These are phyloP conservation scores for Sugiyamaella chiloensis DNA, from an alignment of 805 yeast species.

Conservation along the genomic window DNA sequence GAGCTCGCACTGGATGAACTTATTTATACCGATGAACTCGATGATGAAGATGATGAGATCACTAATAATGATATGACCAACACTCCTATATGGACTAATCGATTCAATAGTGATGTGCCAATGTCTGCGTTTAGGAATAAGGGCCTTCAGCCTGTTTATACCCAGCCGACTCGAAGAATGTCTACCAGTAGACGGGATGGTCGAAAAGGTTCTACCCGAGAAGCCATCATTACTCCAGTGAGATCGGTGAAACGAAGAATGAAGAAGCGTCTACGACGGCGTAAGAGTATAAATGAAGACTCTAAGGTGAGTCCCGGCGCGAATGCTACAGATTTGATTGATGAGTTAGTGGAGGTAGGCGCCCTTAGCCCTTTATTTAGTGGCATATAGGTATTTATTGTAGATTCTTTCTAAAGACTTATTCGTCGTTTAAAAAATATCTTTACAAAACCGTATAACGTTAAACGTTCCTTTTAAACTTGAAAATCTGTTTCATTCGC, in stretches of 20 bases:
- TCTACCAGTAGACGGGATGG: conserved; percentile 17
- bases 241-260: conserved; percentile 22
- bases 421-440: no score
- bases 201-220: conserved; percentile 17
- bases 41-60: conserved; percentile 60
- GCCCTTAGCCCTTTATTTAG: conserved; percentile 35
- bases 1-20: conserved; percentile 71
- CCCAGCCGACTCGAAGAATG: conserved; percentile 24
- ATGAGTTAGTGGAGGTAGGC: conserved; percentile 35
- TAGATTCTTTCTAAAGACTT: no score
- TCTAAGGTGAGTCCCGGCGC: conserved; percentile 13
- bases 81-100: conserved; percentile 36
- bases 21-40: conserved; percentile 83
- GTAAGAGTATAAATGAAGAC: conserved; percentile 17
- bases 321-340: conserved; percentile 30
- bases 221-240: conserved; percentile 32
- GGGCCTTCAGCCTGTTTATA: conserved; percentile 39
- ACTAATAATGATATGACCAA: conserved; percentile 31
- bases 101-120: conserved; percentile 57
- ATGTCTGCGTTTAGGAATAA: conserved; percentile 88
- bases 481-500: no score
- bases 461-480: no score
- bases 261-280: conserved; percentile 18
- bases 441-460: no score
- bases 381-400: conserved; percentile 16